A percentile compares a stretch with the other conserved stretches of the same genome.
Evolutionary conservation across 23 red algal genomes (phyloP).

Genomic region (Gracilaria gracilis): DNA sequence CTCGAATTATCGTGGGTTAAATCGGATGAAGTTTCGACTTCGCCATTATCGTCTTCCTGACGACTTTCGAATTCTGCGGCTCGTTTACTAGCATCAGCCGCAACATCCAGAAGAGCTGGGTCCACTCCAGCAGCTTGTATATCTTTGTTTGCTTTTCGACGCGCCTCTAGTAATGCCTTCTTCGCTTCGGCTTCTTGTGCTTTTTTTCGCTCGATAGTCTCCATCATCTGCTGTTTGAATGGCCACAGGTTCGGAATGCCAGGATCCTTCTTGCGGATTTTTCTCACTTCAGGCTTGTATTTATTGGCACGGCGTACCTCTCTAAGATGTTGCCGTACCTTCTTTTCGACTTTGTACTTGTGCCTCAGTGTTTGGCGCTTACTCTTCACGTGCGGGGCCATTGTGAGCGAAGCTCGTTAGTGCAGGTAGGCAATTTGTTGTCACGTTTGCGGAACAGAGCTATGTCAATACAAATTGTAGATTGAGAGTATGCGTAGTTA

Average conservation of each 20-base stretch:
- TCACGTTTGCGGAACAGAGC: too few species aligned
- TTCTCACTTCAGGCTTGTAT: slow-evolving; percentile 56
- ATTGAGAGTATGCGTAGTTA: too few species aligned
- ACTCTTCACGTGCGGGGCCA: slow-evolving; percentile 76
- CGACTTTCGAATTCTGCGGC: slow-evolving; percentile 42
- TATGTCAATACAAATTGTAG: too few species aligned
- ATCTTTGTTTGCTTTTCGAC: slow-evolving; percentile 27
- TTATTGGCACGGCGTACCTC: slow-evolving; percentile 64
- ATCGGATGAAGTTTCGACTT: neutral
- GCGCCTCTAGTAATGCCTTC: slow-evolving; percentile 28
- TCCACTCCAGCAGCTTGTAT: slow-evolving; percentile 38
- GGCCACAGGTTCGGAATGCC: slow-evolving; percentile 92
- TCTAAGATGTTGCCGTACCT: slow-evolving; percentile 88
- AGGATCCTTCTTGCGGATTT: slow-evolving; percentile 70
- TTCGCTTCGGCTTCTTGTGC: slow-evolving; percentile 63
- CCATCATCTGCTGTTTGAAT: slow-evolving; percentile 95
- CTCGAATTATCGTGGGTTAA: slow-evolving; percentile 37
- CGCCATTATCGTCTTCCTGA: neutral
- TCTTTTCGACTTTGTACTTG: slow-evolving; percentile 97
- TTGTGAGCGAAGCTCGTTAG: too few species aligned
- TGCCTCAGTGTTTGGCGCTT: slow-evolving; percentile 84
- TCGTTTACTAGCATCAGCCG: slow-evolving; percentile 52
- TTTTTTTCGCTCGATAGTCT: slow-evolving; percentile 60
- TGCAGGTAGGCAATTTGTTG: too few species aligned
- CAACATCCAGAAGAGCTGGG: slow-evolving; percentile 42